Conservation (phyloP, 345 rosid genomes). For the Euphorbia peplus region DNA sequence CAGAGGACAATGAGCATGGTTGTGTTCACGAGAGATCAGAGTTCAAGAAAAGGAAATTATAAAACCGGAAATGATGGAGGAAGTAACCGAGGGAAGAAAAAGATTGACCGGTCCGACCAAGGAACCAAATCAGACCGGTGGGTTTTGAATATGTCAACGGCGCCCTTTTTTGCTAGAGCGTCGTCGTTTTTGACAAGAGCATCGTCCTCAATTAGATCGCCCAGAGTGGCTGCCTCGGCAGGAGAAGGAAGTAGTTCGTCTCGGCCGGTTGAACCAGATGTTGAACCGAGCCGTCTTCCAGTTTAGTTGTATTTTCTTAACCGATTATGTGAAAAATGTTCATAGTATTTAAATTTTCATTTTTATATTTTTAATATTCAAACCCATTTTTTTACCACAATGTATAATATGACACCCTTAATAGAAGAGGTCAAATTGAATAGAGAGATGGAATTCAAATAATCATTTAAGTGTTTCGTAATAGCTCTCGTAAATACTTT, state of each 20-base stretch:
- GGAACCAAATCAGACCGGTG: slow-evolving; percentile 49
- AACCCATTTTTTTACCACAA: not conserved
- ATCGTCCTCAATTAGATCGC: slow-evolving; percentile 27
- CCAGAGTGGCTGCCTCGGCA: slow-evolving; percentile 40
- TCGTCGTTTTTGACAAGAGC: slow-evolving; percentile 39
- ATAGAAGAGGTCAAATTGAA: not conserved
- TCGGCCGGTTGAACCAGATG: slow-evolving; percentile 23
- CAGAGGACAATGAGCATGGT: slow-evolving; percentile 64
- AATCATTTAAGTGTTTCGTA: too few relatives aligned
- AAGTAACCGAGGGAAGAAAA: slow-evolving; percentile 40
- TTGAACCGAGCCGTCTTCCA: slow-evolving; percentile 44
- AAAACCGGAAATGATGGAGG: slow-evolving; percentile 34
- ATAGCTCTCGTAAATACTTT: not conserved
- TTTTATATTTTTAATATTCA: not conserved
- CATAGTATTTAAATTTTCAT: not conserved
- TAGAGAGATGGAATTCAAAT: not conserved
- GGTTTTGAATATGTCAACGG: slow-evolving; percentile 42
- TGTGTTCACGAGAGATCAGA: slow-evolving; percentile 47
- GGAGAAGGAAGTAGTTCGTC: slow-evolving; percentile 31
- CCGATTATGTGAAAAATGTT: not conserved
- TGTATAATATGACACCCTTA: slow-evolving; percentile 1
- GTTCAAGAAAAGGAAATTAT: slow-evolving; percentile 47
- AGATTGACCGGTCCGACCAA: slow-evolving; percentile 32
- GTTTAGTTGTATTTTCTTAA: slow-evolving; percentile 27
- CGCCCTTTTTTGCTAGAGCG: slow-evolving; percentile 47